Percentiles rank a stretch among this genome's conserved stretches.
Evolutionary conservation across 805 yeast species (phyloP).

Genomic region (Cyberlindnera mycetangii): DNA sequence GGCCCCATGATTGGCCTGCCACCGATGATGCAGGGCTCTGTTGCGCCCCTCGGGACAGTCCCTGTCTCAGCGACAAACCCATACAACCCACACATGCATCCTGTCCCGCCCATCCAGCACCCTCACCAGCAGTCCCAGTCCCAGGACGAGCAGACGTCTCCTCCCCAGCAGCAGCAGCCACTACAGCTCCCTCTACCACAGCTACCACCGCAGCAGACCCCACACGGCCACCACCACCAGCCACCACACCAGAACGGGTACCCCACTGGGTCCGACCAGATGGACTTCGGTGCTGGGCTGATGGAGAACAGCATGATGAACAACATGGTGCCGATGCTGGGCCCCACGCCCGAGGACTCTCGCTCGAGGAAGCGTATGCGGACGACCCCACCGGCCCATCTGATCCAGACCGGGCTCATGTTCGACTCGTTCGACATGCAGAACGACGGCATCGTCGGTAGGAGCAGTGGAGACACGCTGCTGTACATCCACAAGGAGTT

Average conservation of each 20-base stretch:
- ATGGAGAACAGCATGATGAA: constrained; percentile 12
- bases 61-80: constrained; percentile 1
- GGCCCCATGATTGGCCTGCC: constrained; percentile 8
- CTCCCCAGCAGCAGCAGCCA: neutral
- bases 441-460: neutral
- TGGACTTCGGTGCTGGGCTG: constrained; percentile 6
- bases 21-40: constrained; percentile 8
- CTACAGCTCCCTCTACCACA: neutral
- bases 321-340: constrained; percentile 6
- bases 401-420: constrained; percentile 10
- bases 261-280: neutral
- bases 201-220: neutral
- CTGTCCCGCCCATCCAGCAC: constrained; percentile 1
- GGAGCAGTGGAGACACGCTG: constrained; percentile 24
- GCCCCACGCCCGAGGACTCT: constrained; percentile 1
- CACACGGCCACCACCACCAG: constrained; percentile 4
- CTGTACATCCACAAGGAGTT: constrained; percentile 22
- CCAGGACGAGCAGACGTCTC: neutral
- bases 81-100: neutral
- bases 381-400: constrained; percentile 6
- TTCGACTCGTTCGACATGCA: constrained; percentile 14
- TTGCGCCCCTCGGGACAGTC: neutral
- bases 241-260: constrained; percentile 2
- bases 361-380: constrained; percentile 10
- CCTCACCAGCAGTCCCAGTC: constrained; percentile 1